Percentiles rank a stretch among this genome's conserved stretches.
phyloP scores from a whole-genome alignment of 306 rosid species.

The Dicorynia guianensis region DNA sequence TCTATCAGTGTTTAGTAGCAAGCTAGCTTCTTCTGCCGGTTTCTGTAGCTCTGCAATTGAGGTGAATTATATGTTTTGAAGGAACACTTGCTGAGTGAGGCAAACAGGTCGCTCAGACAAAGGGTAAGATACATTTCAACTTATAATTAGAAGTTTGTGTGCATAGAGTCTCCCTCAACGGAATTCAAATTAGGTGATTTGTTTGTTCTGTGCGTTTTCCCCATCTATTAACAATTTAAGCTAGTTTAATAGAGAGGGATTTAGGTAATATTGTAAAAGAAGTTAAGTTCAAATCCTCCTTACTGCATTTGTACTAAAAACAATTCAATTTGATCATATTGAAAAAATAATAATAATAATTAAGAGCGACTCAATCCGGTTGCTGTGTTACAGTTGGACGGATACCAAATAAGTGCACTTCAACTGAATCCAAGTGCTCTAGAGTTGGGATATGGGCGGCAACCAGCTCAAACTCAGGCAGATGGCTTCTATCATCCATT shows the following conservation, averaged over 20 bases:
- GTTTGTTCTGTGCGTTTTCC: too few species aligned
- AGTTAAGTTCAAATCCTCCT: too few species aligned
- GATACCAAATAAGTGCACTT: constrained; percentile 74
- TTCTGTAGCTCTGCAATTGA: not conserved
- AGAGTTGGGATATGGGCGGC: constrained; percentile 76
- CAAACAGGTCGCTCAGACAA: constrained; percentile 64
- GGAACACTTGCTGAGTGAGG: constrained; percentile 70
- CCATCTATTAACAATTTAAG: too few species aligned
- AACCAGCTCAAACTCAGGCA: constrained; percentile 61
- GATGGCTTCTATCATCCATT: constrained; percentile 81
- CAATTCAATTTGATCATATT: too few species aligned
- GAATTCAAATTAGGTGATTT: too few species aligned
- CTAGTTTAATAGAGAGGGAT: too few species aligned
- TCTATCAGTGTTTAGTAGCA: not conserved
- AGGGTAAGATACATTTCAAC: constrained; percentile 51
- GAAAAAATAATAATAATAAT: too few species aligned
- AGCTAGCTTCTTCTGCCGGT: not conserved
- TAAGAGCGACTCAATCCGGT: constrained; percentile 5
- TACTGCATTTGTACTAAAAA: too few species aligned
- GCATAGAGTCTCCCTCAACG: not conserved
- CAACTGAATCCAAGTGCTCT: constrained; percentile 73
- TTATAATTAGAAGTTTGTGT: not conserved
- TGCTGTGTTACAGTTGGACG: constrained; percentile 74
- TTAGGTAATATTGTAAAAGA: too few species aligned
- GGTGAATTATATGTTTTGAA: constrained; percentile 21